Conservation (phyloP, 2,329 filamentous ascomycete species). For the Fusarium robinianum region DNA sequence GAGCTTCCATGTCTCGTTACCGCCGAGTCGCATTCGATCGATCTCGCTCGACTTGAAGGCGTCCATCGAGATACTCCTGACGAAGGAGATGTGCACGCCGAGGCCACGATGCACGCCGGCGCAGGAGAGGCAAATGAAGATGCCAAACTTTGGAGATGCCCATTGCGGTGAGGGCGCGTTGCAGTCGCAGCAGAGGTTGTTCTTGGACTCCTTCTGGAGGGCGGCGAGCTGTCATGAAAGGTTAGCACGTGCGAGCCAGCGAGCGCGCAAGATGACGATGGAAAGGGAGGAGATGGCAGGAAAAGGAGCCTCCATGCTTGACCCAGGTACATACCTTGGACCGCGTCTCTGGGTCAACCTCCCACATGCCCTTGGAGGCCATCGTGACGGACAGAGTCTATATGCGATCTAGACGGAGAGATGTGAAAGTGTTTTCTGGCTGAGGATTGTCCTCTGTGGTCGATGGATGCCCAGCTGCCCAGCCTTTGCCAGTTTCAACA, state of each 20-base stretch:
- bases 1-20: conserved; percentile 82
- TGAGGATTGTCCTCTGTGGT: conserved; percentile 11
- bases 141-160: conserved; percentile 95
- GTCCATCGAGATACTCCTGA: conserved; percentile 97
- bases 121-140: conserved; percentile 98
- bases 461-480: conserved; percentile 23
- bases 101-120: conserved; percentile 93
- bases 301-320: conserved; percentile 11
- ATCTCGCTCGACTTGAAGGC: conserved; percentile 94
- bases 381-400: conserved; percentile 42
- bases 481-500: conserved; percentile 12
- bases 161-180: conserved; percentile 95
- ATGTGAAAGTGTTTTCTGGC: conserved; percentile 4
- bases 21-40: conserved; percentile 88
- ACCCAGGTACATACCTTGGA: conserved; percentile 78
- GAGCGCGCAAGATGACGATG: neutral
- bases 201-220: conserved; percentile 87
- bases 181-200: conserved; percentile 94
- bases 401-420: conserved; percentile 9
- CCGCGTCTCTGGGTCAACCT: conserved; percentile 96
- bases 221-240: conserved; percentile 69
- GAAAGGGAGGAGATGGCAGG: conserved; percentile 11
- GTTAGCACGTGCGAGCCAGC: conserved; percentile 21
- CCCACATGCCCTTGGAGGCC: conserved; percentile 87
- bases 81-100: conserved; percentile 97